A percentile compares a stretch with the other conserved stretches of the same genome.
These are phyloP conservation scores for Boletus huronensis DNA, from an alignment of 768 basidiomycete genomes.

Conservation along the genomic window DNA sequence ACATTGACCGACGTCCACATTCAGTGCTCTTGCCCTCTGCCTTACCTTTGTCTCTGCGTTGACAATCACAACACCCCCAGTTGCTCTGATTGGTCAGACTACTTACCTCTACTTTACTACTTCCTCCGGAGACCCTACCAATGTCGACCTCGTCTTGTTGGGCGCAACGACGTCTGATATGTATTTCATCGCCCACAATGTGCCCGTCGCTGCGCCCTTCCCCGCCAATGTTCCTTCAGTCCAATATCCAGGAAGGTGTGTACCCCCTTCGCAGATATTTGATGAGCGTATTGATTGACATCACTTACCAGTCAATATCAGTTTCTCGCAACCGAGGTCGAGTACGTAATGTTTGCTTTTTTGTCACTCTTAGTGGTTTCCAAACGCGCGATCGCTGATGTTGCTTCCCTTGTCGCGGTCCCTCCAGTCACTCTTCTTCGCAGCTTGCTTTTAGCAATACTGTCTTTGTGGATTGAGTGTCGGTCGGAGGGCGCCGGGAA, in stretches of 20 bases:
- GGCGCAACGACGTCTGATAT: fast-evolving
- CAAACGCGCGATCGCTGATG: background rate
- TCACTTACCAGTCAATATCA: background rate
- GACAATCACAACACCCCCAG: no score
- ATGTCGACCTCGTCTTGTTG: background rate
- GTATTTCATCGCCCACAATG: background rate
- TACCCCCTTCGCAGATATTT: background rate
- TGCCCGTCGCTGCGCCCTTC: no score
- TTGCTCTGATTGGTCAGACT: no score
- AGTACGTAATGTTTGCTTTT: background rate
- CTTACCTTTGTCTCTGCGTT: background rate
- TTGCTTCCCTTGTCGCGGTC: no score
- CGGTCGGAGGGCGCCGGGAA: background rate
- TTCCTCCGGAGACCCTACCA: background rate
- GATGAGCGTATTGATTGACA: background rate
- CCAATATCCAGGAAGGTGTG: fast-evolving
- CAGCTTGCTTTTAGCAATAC: background rate
- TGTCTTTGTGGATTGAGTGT: background rate
- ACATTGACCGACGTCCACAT: background rate
- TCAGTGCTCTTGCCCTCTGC: background rate
- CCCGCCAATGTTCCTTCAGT: fast-evolving
- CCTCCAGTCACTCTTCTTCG: background rate
- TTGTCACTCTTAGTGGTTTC: background rate
- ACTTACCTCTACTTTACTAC: background rate
- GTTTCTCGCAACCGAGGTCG: background rate